phyloP scores from a whole-genome alignment of 352 stramenopile species.

The Phytophthora idaei region DNA sequence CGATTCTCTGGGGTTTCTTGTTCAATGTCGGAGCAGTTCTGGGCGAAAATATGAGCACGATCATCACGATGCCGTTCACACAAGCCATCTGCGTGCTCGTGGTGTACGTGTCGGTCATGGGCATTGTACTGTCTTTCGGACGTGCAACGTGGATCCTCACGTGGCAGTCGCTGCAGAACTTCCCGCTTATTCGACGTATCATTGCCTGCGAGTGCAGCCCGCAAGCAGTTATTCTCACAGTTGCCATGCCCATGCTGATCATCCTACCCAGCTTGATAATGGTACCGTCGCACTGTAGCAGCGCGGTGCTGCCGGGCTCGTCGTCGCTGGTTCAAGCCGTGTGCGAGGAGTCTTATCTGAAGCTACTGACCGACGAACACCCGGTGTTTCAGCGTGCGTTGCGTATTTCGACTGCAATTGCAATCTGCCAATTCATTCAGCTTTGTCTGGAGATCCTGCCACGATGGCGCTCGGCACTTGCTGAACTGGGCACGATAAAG shows the following conservation, averaged over 20 bases:
- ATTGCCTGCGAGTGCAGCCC: conserved; percentile 78
- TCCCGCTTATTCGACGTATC: conserved; percentile 86
- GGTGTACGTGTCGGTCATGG: conserved; percentile 86
- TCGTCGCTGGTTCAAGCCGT: conserved; percentile 53
- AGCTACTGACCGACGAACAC: conserved; percentile 83
- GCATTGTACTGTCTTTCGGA: conserved; percentile 83
- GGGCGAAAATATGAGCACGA: conserved; percentile 87
- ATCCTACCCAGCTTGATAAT: conserved; percentile 80
- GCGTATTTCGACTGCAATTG: conserved; percentile 80
- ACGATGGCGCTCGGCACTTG: conserved; percentile 65
- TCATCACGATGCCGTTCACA: conserved; percentile 79
- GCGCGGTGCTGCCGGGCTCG: conserved; percentile 32
- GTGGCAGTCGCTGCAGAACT: conserved; percentile 88
- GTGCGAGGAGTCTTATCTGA: conserved; percentile 85
- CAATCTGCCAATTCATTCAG: conserved; percentile 87
- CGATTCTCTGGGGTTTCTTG: conserved; percentile 87
- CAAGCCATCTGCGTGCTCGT: conserved; percentile 81
- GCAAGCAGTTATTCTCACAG: conserved; percentile 79
- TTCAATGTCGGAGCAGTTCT: conserved; percentile 87
- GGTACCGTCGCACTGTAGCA: conserved; percentile 63
- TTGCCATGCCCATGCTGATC: conserved; percentile 74
- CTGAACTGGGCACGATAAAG: conserved; percentile 49
- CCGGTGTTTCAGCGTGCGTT: conserved; percentile 85
- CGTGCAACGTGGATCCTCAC: conserved; percentile 89
- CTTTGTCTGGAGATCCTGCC: conserved; percentile 84